Conservation (phyloP, 225 moss, liverwort and hornwort species). For the Climacium dendroides region DNA sequence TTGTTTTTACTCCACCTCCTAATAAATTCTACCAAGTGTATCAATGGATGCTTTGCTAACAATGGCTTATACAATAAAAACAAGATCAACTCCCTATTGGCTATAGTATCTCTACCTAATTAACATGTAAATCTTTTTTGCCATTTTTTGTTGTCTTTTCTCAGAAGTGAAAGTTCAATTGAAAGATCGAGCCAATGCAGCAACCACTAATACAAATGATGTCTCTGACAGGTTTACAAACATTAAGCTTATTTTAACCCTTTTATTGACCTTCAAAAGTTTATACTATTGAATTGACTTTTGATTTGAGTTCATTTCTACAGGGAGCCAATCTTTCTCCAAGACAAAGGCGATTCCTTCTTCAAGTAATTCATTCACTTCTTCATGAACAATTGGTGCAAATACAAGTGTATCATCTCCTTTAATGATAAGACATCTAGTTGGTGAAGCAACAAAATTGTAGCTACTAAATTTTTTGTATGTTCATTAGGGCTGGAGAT, state of each 20-base stretch:
- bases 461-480: background rate
- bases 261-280: background rate
- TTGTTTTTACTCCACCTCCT: background rate
- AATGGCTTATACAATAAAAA: background rate
- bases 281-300: background rate
- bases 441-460: background rate
- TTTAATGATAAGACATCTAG: background rate
- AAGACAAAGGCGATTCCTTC: conserved; percentile 45
- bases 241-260: background rate
- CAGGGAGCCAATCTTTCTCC: conserved; percentile 53
- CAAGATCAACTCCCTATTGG: background rate
- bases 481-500: conserved; percentile 19
- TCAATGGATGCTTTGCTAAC: background rate
- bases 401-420: background rate
- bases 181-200: conserved; percentile 16
- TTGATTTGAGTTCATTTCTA: background rate
- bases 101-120: background rate
- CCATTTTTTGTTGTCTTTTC: background rate
- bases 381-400: background rate
- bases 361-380: conserved; percentile 17
- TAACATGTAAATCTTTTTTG: background rate
- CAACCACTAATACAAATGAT: conserved; percentile 17
- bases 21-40: background rate
- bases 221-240: conserved; percentile 32
- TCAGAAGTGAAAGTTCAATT: conserved; percentile 44